Percentiles rank a stretch among this genome's conserved stretches.
phyloP scores from a whole-genome alignment of 805 yeast species.

The Nakazawaea laoshanensis region DNA sequence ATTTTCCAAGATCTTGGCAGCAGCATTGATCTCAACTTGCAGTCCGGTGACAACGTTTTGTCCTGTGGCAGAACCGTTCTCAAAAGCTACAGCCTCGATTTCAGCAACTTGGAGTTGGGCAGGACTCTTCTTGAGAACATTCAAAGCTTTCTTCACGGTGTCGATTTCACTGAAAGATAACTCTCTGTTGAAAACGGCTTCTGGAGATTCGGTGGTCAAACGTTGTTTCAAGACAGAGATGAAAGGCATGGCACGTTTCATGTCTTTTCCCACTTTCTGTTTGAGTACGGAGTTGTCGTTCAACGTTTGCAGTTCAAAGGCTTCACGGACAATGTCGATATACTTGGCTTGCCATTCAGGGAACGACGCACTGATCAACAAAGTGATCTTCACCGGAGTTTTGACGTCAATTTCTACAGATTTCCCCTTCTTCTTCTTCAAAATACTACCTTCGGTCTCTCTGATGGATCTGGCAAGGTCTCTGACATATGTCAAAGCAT shows the following conservation, averaged over 20 bases:
- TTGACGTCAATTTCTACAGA: conserved; percentile 65
- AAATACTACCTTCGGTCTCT: conserved; percentile 86
- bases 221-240: conserved; percentile 80
- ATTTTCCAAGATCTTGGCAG: conserved; percentile 64
- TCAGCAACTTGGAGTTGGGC: conserved; percentile 47
- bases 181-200: conserved; percentile 82
- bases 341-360: conserved; percentile 60
- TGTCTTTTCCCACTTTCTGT: conserved; percentile 71
- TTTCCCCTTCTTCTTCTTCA: conserved; percentile 78
- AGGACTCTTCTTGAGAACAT: conserved; percentile 55
- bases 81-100: conserved; percentile 53
- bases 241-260: conserved; percentile 98
- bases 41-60: conserved; percentile 61
- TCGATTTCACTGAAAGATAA: conserved; percentile 74
- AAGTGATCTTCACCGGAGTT: conserved; percentile 63
- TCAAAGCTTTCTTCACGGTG: conserved; percentile 46
- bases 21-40: conserved; percentile 53
- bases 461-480: conserved; percentile 74
- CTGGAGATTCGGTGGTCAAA: conserved; percentile 60
- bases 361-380: conserved; percentile 73
- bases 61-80: conserved; percentile 57
- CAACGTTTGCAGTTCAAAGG: conserved; percentile 56
- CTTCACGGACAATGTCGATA: conserved; percentile 62
- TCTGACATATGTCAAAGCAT: conserved; percentile 76
- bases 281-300: conserved; percentile 59